Conservation (phyloP, 2,329 filamentous ascomycete species). For the Thelonectria rubi region DNA sequence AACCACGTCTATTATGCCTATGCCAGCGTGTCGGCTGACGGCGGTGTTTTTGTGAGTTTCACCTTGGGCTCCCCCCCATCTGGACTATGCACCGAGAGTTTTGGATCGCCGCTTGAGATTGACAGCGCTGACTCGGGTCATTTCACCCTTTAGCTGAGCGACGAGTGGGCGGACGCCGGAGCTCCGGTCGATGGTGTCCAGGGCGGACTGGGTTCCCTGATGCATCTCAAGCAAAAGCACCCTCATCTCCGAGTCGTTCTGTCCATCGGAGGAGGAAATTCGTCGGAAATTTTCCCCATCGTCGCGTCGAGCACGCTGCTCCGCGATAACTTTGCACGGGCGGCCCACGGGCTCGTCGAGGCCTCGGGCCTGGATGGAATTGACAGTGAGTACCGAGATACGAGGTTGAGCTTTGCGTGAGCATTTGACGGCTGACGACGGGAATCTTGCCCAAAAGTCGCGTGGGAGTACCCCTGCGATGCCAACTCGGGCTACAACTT, state of each 20-base stretch:
- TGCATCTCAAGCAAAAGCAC: conserved; percentile 75
- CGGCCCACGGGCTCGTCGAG: conserved; percentile 72
- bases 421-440: conserved; percentile 23
- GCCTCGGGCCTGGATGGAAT: conserved; percentile 70
- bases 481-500: conserved; percentile 75
- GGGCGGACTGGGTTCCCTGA: conserved; percentile 77
- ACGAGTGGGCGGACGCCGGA: conserved; percentile 79
- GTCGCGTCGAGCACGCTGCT: conserved; percentile 69
- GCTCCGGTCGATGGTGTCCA: conserved; percentile 76
- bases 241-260: conserved; percentile 77
- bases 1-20: conserved; percentile 87
- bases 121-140: conserved; percentile 40
- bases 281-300: conserved; percentile 71
- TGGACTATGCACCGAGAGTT: conserved; percentile 10
- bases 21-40: conserved; percentile 76
- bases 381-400: conserved; percentile 66
- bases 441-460: conserved; percentile 71
- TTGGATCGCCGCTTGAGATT: conserved; percentile 17
- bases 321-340: conserved; percentile 75
- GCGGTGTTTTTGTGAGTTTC: conserved; percentile 75
- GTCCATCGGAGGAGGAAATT: conserved; percentile 76
- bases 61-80: conserved; percentile 1
- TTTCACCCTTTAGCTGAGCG: conserved; percentile 67
- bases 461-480: conserved; percentile 81
- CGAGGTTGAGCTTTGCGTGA: not conserved